Evolutionary conservation across 345 rosid species (phyloP).

Genomic region (Nephelium lappaceum): DNA sequence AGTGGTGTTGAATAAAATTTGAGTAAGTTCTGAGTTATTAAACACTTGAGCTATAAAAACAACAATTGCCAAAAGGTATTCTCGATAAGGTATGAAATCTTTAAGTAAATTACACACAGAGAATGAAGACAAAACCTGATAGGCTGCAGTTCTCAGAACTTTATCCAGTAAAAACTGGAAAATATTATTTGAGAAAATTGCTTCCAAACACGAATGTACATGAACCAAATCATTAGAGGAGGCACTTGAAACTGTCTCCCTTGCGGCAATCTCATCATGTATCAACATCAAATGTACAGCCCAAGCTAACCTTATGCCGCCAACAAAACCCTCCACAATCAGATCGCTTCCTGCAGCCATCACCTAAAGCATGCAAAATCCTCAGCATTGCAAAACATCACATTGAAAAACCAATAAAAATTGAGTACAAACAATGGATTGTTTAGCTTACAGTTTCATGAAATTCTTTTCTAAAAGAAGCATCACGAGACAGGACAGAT

Average conservation of each 20-base stretch:
- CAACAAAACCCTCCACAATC: constrained; percentile 71
- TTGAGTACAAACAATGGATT: constrained; percentile 21
- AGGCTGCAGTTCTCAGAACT: constrained; percentile 86
- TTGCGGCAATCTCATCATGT: constrained; percentile 59
- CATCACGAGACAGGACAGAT: constrained; percentile 74
- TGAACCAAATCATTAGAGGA: constrained; percentile 66
- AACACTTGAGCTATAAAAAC: not conserved
- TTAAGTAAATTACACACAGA: not conserved
- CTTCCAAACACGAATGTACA: constrained; percentile 72
- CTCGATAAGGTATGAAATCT: not conserved
- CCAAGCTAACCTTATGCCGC: constrained; percentile 88
- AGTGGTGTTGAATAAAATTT: not conserved
- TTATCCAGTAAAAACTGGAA: constrained; percentile 82
- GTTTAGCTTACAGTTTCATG: constrained; percentile 78
- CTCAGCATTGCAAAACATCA: constrained; percentile 25
- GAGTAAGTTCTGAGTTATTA: not conserved
- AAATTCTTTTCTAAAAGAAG: constrained; percentile 79
- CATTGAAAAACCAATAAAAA: constrained; percentile 16
- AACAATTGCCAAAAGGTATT: not conserved
- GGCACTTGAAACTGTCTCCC: constrained; percentile 54
- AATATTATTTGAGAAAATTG: constrained; percentile 70
- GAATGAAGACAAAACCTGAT: constrained; percentile 50
- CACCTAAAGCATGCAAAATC: constrained; percentile 58
- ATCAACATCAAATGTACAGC: constrained; percentile 82
- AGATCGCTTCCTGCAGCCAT: constrained; percentile 61